Conservation (phyloP, 2,329 filamentous ascomycete species). For the Neopestalotiopsis sp. region DNA sequence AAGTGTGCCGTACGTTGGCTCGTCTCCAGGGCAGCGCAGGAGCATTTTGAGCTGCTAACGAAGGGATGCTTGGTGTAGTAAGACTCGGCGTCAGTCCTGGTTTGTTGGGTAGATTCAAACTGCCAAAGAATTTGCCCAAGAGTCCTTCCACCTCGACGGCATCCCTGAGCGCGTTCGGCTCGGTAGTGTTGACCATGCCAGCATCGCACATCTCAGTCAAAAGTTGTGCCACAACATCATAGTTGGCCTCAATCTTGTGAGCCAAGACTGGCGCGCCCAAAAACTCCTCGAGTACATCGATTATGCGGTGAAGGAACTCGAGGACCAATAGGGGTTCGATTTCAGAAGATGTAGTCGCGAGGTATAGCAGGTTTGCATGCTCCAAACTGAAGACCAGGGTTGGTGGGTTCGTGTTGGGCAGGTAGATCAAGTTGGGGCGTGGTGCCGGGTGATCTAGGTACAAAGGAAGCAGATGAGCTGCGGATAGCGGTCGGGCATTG, state of each 20-base stretch:
- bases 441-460: conserved; percentile 84
- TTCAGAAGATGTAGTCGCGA: conserved; percentile 84
- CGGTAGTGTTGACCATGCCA: conserved; percentile 86
- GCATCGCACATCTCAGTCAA: conserved; percentile 96
- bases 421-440: conserved; percentile 84
- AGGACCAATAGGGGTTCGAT: conserved; percentile 88
- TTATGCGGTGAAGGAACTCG: conserved; percentile 91
- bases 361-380: conserved; percentile 87
- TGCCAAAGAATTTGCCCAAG: conserved; percentile 86
- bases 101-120: conserved; percentile 76
- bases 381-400: conserved; percentile 86
- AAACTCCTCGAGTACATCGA: conserved; percentile 94
- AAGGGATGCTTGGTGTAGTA: conserved; percentile 43
- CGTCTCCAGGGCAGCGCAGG: conserved; percentile 83
- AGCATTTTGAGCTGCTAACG: conserved; percentile 49
- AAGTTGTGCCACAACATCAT: conserved; percentile 92
- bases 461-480: conserved; percentile 78
- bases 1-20: conserved; percentile 91
- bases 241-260: conserved; percentile 84
- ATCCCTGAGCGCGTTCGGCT: conserved; percentile 90
- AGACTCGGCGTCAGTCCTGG: conserved; percentile 46
- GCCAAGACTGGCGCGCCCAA: conserved; percentile 85
- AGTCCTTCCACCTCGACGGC: conserved; percentile 90
- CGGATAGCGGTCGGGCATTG: conserved; percentile 78
- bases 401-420: conserved; percentile 80